Evolutionary conservation across 495 filamentous ascomycete genomes (phyloP).

Genomic region (Penicillium bovifimosum): DNA sequence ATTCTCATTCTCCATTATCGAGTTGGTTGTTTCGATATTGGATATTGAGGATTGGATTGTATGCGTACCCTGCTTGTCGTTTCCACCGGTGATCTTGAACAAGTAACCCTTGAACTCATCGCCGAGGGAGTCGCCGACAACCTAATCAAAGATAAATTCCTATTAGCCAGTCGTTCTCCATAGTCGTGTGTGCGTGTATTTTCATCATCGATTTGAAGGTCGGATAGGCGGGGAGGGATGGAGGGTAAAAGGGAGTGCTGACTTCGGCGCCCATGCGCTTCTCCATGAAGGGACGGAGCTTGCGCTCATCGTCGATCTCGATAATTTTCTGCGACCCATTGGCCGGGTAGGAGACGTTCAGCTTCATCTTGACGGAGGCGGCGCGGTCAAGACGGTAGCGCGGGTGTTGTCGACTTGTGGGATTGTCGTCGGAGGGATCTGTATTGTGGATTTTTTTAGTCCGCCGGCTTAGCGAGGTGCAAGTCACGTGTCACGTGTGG

Average conservation of each 20-base stretch:
- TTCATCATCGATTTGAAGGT: conserved; percentile 6
- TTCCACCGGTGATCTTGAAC: conserved; percentile 91
- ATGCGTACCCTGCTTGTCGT: conserved; percentile 90
- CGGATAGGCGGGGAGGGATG: conserved; percentile 5
- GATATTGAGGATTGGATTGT: neutral
- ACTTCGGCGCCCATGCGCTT: conserved; percentile 98
- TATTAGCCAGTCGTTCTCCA: conserved; percentile 36
- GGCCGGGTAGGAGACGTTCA: conserved; percentile 97
- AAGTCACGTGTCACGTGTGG: conserved; percentile 17
- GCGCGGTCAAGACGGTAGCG: conserved; percentile 51
- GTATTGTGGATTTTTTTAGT: conserved; percentile 31
- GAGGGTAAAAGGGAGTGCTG: conserved; percentile 29
- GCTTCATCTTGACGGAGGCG: conserved; percentile 66
- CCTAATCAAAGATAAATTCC: conserved; percentile 32
- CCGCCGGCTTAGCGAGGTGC: conserved; percentile 28
- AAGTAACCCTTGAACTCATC: conserved; percentile 98
- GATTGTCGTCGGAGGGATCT: conserved; percentile 35
- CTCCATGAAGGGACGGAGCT: conserved; percentile 79
- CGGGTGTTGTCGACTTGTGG: conserved; percentile 45
- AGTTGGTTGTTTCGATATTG: neutral
- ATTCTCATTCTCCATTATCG: neutral
- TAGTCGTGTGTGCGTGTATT: conserved; percentile 10
- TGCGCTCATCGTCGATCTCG: conserved; percentile 97
- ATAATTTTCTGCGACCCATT: conserved; percentile 99
- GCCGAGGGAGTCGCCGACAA: conserved; percentile 81